phyloP scores from a whole-genome alignment of 192 early-diverging fungal genomes.

The Geranomyces variabilis region DNA sequence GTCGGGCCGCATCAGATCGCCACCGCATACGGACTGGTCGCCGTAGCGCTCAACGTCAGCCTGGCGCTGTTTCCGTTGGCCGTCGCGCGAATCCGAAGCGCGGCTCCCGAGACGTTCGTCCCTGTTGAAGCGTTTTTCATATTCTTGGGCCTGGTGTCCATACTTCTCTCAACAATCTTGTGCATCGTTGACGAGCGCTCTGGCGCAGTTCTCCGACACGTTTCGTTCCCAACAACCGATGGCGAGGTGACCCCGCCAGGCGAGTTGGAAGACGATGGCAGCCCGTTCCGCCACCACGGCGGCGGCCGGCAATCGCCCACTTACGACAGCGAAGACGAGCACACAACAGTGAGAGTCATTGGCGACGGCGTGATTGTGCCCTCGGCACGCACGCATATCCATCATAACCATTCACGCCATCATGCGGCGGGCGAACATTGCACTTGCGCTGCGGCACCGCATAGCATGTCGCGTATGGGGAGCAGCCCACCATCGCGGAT shows the following conservation, averaged over 20 bases:
- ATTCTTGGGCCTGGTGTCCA: constrained; percentile 27
- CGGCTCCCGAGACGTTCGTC: constrained; percentile 20
- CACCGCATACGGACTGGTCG: constrained; percentile 66
- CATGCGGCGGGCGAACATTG: not conserved
- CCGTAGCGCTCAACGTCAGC: constrained; percentile 63
- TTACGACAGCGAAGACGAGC: not conserved
- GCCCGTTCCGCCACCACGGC: not conserved
- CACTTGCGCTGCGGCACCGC: not conserved
- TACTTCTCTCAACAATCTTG: constrained; percentile 17
- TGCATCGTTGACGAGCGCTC: constrained; percentile 21
- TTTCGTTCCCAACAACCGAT: not conserved
- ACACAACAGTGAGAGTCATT: constrained; percentile 30
- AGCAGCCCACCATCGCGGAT: no score
- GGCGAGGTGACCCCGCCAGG: not conserved
- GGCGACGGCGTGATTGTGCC: constrained; percentile 45
- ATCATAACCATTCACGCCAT: constrained; percentile 40
- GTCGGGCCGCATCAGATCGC: constrained; percentile 65
- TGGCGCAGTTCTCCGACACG: constrained; percentile 25
- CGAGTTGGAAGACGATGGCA: not conserved
- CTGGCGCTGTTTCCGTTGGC: constrained; percentile 61
- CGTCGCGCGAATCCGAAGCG: constrained; percentile 59
- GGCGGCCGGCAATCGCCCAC: not conserved
- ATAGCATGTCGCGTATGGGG: no score
- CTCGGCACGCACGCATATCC: constrained; percentile 41
- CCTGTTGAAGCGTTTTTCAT: constrained; percentile 38